Evolutionary conservation across 129 eudicot genomes (phyloP).

Genomic region (Helianthus annuus): DNA sequence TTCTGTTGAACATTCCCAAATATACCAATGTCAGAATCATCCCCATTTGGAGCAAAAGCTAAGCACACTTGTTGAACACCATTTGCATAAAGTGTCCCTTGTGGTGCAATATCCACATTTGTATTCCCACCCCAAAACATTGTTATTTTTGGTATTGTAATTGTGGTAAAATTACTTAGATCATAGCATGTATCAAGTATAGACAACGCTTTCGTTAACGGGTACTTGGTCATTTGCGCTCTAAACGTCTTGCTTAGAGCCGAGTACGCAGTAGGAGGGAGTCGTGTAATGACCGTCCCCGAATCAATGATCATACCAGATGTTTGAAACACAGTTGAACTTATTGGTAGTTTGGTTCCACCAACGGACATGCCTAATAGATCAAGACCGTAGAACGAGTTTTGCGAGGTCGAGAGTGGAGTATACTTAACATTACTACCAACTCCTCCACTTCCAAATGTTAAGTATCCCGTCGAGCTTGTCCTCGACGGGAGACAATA

Average conservation of each 20-base stretch:
- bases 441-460: conserved; percentile 45
- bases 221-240: conserved; percentile 50
- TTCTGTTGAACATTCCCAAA: conserved; percentile 77
- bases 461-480: conserved; percentile 52
- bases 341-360: conserved; percentile 42
- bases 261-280: conserved; percentile 68
- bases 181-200: conserved; percentile 85
- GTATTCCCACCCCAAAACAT: conserved; percentile 49
- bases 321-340: conserved; percentile 42
- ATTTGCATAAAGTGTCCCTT: conserved; percentile 40
- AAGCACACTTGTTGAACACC: conserved; percentile 43
- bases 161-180: conserved; percentile 39
- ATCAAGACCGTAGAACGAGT: conserved; percentile 48
- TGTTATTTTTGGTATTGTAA: conserved; percentile 48
- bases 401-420: conserved; percentile 35
- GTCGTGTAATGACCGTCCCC: conserved; percentile 79
- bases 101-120: conserved; percentile 27
- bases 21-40: conserved; percentile 43
- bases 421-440: conserved; percentile 35
- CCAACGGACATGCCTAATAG: conserved; percentile 45
- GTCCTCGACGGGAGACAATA: conserved; percentile 74
- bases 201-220: conserved; percentile 46
- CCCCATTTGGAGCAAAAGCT: conserved; percentile 71
- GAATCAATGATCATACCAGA: conserved; percentile 80
- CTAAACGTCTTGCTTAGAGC: conserved; percentile 50